These are phyloP conservation scores for Coemansia asiatica DNA, from an alignment of 192 early-diverging fungal genomes.

Conservation along the genomic window DNA sequence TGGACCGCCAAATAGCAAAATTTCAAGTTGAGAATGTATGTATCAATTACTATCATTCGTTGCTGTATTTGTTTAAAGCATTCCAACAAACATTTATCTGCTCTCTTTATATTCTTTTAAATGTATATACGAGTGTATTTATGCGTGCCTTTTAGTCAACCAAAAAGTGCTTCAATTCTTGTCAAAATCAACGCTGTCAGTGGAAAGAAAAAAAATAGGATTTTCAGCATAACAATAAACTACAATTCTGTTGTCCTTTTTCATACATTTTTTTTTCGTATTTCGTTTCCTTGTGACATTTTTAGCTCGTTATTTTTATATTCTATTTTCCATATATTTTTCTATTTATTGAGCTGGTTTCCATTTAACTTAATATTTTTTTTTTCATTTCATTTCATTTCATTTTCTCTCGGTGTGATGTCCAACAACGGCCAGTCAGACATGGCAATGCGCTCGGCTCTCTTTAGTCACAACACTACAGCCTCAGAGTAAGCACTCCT, in stretches of 20 bases:
- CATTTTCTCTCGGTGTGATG: constrained; percentile 14
- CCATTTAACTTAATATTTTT: not conserved
- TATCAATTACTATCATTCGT: no score
- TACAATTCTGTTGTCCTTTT: not conserved
- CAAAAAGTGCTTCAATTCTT: not conserved
- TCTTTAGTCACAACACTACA: constrained; percentile 42
- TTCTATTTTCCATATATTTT: not conserved
- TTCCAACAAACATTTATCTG: no score
- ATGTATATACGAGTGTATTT: no score
- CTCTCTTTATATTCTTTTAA: no score
- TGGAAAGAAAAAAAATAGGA: not conserved
- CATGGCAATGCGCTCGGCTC: constrained; percentile 54
- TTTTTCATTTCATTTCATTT: not conserved
- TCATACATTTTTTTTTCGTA: not conserved
- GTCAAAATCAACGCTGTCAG: not conserved
- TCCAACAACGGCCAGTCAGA: constrained; percentile 37
- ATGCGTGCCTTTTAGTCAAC: no score
- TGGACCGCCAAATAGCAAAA: no score
- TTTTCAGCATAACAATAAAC: not conserved
- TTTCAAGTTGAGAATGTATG: no score
- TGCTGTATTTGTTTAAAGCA: no score
- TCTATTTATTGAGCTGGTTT: not conserved
- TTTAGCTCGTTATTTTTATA: not conserved
- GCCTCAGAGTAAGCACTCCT: constrained; percentile 33
- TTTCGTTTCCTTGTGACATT: not conserved